Evolutionary conservation across 768 basidiomycete species (phyloP).

Genomic region (Megacollybia marginata): DNA sequence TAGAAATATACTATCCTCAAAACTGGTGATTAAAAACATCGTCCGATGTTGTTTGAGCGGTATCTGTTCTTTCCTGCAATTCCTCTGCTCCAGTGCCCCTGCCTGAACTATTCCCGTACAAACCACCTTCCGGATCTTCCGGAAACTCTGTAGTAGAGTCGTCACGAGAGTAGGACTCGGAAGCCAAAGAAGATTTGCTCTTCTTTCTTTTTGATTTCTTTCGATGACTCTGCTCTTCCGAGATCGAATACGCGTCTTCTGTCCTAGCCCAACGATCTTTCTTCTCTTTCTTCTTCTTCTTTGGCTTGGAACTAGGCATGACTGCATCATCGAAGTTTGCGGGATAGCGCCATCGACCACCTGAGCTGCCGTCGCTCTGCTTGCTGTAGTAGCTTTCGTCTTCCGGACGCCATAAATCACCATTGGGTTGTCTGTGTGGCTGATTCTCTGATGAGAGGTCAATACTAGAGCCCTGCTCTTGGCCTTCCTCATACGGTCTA

Average conservation of each 20-base stretch:
- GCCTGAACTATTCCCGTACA: constrained; percentile 39
- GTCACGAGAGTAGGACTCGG: constrained; percentile 25
- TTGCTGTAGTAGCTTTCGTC: constrained; percentile 71
- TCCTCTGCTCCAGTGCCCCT: background rate
- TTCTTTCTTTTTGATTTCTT: constrained; percentile 65
- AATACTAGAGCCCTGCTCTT: constrained; percentile 43
- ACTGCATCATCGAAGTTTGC: constrained; percentile 72
- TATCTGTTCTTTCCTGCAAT: constrained; percentile 8
- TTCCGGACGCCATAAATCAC: constrained; percentile 63
- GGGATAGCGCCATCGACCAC: constrained; percentile 77
- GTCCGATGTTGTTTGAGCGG: constrained; percentile 26
- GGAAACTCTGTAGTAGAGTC: constrained; percentile 47
- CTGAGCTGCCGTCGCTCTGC: constrained; percentile 27
- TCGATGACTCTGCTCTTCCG: constrained; percentile 33
- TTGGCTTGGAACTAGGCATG: constrained; percentile 28
- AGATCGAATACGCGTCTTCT: constrained; percentile 71
- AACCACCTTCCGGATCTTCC: constrained; percentile 67
- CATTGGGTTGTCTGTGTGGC: constrained; percentile 33
- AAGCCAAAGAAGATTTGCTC: constrained; percentile 34
- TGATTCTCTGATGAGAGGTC: constrained; percentile 29
- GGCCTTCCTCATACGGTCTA: constrained; percentile 74
- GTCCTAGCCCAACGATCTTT: constrained; percentile 86
- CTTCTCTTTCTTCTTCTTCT: constrained; percentile 64
- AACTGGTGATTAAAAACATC: constrained; percentile 65
- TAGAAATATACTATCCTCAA: constrained; percentile 17